Evolutionary conservation across 108 stramenopile genomes (phyloP).

Genomic region (Fistulifera solaris): DNA sequence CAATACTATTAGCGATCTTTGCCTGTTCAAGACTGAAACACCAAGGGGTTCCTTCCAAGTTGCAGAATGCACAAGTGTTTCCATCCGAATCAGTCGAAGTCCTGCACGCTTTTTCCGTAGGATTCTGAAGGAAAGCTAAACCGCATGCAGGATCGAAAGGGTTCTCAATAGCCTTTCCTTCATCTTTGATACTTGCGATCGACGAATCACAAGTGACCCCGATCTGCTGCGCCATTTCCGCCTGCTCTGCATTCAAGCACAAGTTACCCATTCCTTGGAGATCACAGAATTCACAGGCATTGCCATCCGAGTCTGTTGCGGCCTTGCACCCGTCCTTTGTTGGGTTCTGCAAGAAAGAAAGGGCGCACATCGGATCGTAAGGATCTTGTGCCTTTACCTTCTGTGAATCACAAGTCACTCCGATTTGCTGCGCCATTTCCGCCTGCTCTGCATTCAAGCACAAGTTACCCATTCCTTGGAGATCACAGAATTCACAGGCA

Average conservation of each 20-base stretch:
- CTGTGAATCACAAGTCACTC: slow-evolving; percentile 12
- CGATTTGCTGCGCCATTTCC: slow-evolving; percentile 17
- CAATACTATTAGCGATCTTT: slow-evolving; percentile 17
- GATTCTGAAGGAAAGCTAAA: slow-evolving; percentile 4
- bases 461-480: slow-evolving; percentile 8
- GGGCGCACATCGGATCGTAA: slow-evolving; percentile 18
- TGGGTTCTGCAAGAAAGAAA: slow-evolving; percentile 12
- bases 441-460: slow-evolving; percentile 29
- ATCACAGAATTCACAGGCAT: slow-evolving; percentile 29
- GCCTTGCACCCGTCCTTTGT: slow-evolving; percentile 18
- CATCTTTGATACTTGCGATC: not conserved
- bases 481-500: slow-evolving; percentile 18
- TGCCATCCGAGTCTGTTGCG: slow-evolving; percentile 25
- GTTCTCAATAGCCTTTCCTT: not conserved
- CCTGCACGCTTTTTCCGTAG: slow-evolving; percentile 12
- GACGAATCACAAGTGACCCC: slow-evolving; percentile 15
- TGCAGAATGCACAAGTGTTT: slow-evolving; percentile 29
- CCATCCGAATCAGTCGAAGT: slow-evolving; percentile 17
- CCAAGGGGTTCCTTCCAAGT: slow-evolving; percentile 4
- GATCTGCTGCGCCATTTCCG: slow-evolving; percentile 13
- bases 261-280: not conserved
- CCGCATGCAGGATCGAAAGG: slow-evolving; percentile 12
- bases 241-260: slow-evolving; percentile 15
- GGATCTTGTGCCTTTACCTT: slow-evolving; percentile 8
- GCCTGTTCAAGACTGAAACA: slow-evolving; percentile 28